These are phyloP conservation scores for Paramyrothecium sp. DNA, from an alignment of 2,329 filamentous ascomycete genomes.

Conservation along the genomic window DNA sequence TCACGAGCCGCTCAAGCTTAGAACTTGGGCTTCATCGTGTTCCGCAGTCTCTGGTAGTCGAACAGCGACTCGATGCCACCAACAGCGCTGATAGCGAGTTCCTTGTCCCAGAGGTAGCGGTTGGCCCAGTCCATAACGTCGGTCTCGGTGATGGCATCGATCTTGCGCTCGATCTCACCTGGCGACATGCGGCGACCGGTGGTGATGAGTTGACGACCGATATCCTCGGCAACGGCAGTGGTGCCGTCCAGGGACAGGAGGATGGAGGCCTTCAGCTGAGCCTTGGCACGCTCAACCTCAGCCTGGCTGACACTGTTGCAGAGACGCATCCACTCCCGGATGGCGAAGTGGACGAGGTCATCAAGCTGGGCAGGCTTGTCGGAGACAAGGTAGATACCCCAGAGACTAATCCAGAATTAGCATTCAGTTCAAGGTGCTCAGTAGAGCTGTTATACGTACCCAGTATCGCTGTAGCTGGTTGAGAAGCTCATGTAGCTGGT, in stretches of 20 bases:
- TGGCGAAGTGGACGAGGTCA: slow-evolving; percentile 96
- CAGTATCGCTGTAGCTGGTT: slow-evolving; percentile 98
- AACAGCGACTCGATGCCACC: slow-evolving; percentile 86
- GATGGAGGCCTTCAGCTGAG: slow-evolving; percentile 97
- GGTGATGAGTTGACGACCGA: slow-evolving; percentile 97
- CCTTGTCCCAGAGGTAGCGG: slow-evolving; percentile 95
- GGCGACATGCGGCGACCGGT: slow-evolving; percentile 89
- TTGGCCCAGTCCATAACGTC: slow-evolving; percentile 96
- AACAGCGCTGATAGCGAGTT: slow-evolving; percentile 89
- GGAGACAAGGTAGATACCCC: slow-evolving; percentile 98
- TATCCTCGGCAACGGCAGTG: slow-evolving; percentile 95
- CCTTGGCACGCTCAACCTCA: slow-evolving; percentile 97
- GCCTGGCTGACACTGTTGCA: slow-evolving; percentile 83
- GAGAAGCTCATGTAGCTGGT: slow-evolving; percentile 99
- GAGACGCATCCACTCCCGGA: slow-evolving; percentile 96
- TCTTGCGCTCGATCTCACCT: slow-evolving; percentile 90
- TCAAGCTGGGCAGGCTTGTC: slow-evolving; percentile 86
- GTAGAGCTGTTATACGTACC: slow-evolving; percentile 57
- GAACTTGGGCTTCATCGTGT: slow-evolving; percentile 84
- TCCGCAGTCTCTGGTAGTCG: slow-evolving; percentile 76
- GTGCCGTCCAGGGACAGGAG: slow-evolving; percentile 96
- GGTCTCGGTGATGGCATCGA: slow-evolving; percentile 88
- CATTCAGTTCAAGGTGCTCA: neutral
- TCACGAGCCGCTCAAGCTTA: slow-evolving; percentile 32
- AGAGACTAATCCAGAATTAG: slow-evolving; percentile 65